Evolutionary conservation across 2,329 filamentous ascomycete species (phyloP), one percentile per base, ranked within the genome.

Genomic region (Colletotrichum sp.): DNA sequence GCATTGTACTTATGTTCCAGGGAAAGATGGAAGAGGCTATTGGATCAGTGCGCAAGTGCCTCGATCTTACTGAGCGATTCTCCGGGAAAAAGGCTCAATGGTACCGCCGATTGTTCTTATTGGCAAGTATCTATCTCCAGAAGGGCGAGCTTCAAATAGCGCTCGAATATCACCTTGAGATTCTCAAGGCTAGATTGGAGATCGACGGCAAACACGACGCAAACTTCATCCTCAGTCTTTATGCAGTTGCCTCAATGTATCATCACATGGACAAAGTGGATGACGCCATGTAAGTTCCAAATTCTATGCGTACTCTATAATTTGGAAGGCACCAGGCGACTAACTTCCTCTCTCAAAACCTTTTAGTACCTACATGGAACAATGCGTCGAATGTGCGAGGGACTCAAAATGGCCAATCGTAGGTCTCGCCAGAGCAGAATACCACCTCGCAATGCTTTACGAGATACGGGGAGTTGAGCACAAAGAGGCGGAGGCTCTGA

Each of bases 311-410:
- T 18, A n/a, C 0, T 34, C 16, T 21, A 0, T 60, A 1, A 26
- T 1, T 30, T 21, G 16, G 30, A 36, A 36, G 32, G 0, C 1
- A 0, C 7, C 30, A 13, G 28, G 0, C 0, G 0, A 0, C 59
- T 63, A 15, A 63, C 30, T 12, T 15, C n/a, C 0, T 60, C 21
- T 0, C 0, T 1, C 15, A 26, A 16, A 7, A 15, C 1, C 5
- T 21, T 28, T 13, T 21, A 62, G 59, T 21, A 34, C 7, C 0
- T 63, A 63, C 59, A 63, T 63, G 59, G 7, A 63, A 34, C 16
- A 63, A 34, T 63, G 59, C 6, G 30, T 63, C 59, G 59, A 63
- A 13, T 34, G 59, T 30, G 59, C 59, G 10, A 63, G 16, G 0
- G 32, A 34, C 4, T 32, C 30, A 0, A 28, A 21, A 28, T 63